Conservation (phyloP, 2,329 filamentous ascomycete species). For the Sporothrix brasiliensis region DNA sequence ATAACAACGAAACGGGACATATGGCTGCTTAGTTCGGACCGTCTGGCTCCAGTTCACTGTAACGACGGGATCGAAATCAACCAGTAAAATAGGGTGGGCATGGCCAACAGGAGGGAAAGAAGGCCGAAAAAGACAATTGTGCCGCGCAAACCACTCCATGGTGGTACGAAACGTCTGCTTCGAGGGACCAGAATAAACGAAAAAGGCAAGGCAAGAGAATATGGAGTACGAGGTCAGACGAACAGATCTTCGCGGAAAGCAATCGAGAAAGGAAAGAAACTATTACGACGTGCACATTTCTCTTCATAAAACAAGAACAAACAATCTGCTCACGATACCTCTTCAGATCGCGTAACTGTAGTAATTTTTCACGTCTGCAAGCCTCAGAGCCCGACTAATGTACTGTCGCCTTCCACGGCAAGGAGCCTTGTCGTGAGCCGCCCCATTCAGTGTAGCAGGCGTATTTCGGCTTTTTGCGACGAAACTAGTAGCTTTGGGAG, state of each 20-base stretch:
- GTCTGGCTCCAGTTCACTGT: constrained; percentile 17
- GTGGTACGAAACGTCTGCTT: background rate
- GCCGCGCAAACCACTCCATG: constrained; percentile 8
- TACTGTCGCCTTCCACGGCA: no score
- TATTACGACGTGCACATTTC: background rate
- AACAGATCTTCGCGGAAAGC: background rate
- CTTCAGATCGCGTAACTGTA: background rate
- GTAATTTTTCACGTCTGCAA: background rate
- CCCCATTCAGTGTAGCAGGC: no score
- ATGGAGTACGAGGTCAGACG: background rate
- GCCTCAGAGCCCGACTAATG: no score
- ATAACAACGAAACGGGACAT: constrained; percentile 2
- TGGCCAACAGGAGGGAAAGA: constrained; percentile 4
- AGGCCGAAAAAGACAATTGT: background rate
- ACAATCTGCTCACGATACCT: background rate
- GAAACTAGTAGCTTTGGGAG: background rate
- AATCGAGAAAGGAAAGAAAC: background rate
- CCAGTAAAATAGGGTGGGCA: background rate
- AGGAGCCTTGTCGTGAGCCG: background rate
- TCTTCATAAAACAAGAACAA: background rate
- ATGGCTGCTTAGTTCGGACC: constrained; percentile 3
- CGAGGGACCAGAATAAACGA: background rate
- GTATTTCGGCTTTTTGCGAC: constrained; percentile 4
- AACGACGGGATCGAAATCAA: constrained; percentile 20
- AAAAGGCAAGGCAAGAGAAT: constrained; percentile 12